Evolutionary conservation across 164 flowering plant species (phyloP).

Genomic region (Magnolia sinica): DNA sequence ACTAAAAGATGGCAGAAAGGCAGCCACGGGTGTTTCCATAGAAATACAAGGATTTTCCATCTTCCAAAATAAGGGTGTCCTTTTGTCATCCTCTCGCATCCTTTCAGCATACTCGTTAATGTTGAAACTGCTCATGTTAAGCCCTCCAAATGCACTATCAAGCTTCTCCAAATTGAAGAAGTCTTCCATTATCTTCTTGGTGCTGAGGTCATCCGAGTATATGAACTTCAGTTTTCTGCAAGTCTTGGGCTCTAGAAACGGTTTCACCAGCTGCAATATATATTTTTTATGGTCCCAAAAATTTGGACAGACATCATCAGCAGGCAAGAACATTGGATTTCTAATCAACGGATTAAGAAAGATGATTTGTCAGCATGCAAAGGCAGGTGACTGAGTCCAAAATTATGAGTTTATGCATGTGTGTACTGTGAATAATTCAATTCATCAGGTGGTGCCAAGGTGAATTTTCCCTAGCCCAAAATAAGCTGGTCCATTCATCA

Average conservation of each 20-base stretch:
- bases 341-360: not conserved
- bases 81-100: conserved; percentile 85
- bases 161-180: conserved; percentile 71
- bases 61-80: conserved; percentile 48
- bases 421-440: too few species aligned
- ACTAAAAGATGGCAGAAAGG: conserved; percentile 12
- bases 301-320: not conserved
- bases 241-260: conserved; percentile 90
- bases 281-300: not conserved
- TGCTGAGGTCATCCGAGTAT: conserved; percentile 56
- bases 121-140: conserved; percentile 45
- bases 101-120: conserved; percentile 63
- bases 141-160: conserved; percentile 87
- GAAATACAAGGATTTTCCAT: conserved; percentile 16
- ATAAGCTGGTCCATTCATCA: too few species aligned
- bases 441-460: too few species aligned
- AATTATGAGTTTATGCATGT: too few species aligned
- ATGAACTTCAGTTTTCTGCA: conserved; percentile 77
- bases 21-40: conserved; percentile 14
- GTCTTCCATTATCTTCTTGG: conserved; percentile 70
- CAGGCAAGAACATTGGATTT: not conserved
- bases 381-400: not conserved
- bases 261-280: conserved; percentile 67
- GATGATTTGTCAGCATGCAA: not conserved
- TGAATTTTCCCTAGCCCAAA: too few species aligned